These are phyloP conservation scores for Terana coerulea DNA, from an alignment of 768 basidiomycete species.

Conservation along the genomic window DNA sequence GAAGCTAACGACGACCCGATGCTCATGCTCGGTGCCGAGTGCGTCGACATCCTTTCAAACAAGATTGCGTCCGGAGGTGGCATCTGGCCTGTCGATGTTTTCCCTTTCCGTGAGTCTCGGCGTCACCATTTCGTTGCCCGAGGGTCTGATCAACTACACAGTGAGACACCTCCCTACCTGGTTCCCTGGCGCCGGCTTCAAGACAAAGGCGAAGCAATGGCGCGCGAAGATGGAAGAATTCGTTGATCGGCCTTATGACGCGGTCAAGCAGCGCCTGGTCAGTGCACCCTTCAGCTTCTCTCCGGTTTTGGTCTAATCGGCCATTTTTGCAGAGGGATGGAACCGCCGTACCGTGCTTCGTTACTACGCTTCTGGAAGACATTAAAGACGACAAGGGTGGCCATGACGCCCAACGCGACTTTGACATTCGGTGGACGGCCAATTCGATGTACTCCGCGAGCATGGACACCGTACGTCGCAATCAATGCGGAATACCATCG, in stretches of 20 bases:
- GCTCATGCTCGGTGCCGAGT: conserved; percentile 40
- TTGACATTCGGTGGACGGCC: conserved; percentile 78
- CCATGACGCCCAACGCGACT: conserved; percentile 43
- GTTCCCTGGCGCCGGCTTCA: conserved; percentile 68
- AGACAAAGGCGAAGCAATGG: conserved; percentile 56
- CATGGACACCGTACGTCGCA: conserved; percentile 51
- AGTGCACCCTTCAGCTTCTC: conserved; percentile 11
- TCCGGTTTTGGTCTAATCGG: no score
- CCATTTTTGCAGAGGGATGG: conserved; percentile 37
- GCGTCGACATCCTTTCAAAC: conserved; percentile 38
- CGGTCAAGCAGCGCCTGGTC: conserved; percentile 55
- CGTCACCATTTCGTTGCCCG: background rate
- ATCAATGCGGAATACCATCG: background rate
- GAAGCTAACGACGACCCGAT: conserved; percentile 37
- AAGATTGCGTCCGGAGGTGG: conserved; percentile 40
- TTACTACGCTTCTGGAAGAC: conserved; percentile 53
- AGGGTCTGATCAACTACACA: conserved; percentile 26
- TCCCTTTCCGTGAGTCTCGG: conserved; percentile 31
- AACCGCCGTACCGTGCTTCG: conserved; percentile 36
- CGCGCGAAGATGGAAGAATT: conserved; percentile 61
- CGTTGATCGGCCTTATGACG: conserved; percentile 59
- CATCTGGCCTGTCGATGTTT: conserved; percentile 39
- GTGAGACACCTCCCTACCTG: conserved; percentile 59
- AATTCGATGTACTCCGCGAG: conserved; percentile 77
- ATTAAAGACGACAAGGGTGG: conserved; percentile 28